These are phyloP conservation scores for Gossypium gossypioides DNA, from an alignment of 441 rosid species.

Conservation along the genomic window DNA sequence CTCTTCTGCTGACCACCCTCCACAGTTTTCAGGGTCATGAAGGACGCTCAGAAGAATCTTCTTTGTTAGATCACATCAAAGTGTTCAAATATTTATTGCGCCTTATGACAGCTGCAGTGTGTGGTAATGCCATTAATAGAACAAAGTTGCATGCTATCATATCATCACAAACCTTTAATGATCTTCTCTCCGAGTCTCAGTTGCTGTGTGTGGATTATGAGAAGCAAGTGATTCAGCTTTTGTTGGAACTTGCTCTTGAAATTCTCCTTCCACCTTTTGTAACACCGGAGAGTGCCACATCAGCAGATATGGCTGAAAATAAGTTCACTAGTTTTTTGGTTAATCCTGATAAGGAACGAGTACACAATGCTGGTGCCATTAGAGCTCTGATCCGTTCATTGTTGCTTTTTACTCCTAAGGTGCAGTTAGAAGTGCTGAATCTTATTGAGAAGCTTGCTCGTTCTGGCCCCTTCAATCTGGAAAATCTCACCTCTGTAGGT, in stretches of 20 bases:
- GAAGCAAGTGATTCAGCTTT: slow-evolving; percentile 87
- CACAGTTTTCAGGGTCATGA: slow-evolving; percentile 80
- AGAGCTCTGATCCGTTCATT: slow-evolving; percentile 81
- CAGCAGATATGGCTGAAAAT: slow-evolving; percentile 39
- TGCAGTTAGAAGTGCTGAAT: slow-evolving; percentile 81
- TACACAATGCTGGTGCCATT: slow-evolving; percentile 85
- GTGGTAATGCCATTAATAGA: slow-evolving; percentile 76
- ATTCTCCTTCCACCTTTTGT: slow-evolving; percentile 82
- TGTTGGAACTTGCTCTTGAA: slow-evolving; percentile 95
- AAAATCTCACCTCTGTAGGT: slow-evolving; percentile 93
- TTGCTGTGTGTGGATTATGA: slow-evolving; percentile 89
- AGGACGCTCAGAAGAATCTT: slow-evolving; percentile 50
- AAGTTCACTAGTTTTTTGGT: slow-evolving; percentile 42
- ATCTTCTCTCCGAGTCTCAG: slow-evolving; percentile 87
- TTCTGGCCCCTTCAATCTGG: slow-evolving; percentile 90
- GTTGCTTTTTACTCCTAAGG: slow-evolving; percentile 89
- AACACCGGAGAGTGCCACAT: slow-evolving; percentile 41
- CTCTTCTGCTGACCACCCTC: slow-evolving; percentile 91
- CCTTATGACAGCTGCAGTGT: slow-evolving; percentile 85
- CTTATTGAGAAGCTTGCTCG: slow-evolving; percentile 83
- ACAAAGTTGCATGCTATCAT: slow-evolving; percentile 71
- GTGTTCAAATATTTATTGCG: slow-evolving; percentile 80
- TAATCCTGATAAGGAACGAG: slow-evolving; percentile 75
- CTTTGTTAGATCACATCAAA: slow-evolving; percentile 48
- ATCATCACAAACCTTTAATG: slow-evolving; percentile 85